These are phyloP conservation scores for Alternaria viburni DNA, from an alignment of 2,329 filamentous ascomycete genomes.

Conservation along the genomic window DNA sequence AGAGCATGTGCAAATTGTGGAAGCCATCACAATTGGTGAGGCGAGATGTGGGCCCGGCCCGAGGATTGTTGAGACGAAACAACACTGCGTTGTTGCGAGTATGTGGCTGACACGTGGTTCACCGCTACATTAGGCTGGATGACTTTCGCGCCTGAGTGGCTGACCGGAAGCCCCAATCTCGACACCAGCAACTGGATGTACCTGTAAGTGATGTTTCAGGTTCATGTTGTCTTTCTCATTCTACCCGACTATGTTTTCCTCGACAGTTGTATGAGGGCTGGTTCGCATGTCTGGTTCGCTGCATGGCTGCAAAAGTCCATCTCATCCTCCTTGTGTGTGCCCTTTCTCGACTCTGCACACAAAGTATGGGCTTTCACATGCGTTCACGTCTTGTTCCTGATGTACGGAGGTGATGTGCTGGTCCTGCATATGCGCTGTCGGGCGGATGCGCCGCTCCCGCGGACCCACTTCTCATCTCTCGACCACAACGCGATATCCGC, in stretches of 20 bases:
- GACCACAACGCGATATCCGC: neutral
- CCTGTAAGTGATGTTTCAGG: constrained; percentile 46
- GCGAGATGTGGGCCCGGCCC: constrained; percentile 27
- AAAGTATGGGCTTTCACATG: neutral
- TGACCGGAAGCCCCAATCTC: constrained; percentile 63
- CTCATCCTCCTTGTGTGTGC: neutral
- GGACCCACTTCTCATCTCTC: constrained; percentile 23
- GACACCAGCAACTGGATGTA: constrained; percentile 67
- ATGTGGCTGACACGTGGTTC: constrained; percentile 48
- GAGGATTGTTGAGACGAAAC: constrained; percentile 24
- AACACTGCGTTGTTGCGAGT: constrained; percentile 26
- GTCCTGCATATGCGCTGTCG: constrained; percentile 22
- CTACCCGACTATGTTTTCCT: neutral
- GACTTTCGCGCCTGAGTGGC: constrained; percentile 71
- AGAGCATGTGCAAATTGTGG: constrained; percentile 9
- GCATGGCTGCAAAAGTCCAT: neutral
- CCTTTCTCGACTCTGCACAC: neutral
- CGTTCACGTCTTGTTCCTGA: constrained; percentile 3
- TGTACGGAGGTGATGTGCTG: constrained; percentile 16
- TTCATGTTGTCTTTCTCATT: neutral
- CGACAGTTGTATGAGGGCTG: neutral
- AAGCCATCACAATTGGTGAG: constrained; percentile 18
- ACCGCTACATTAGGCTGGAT: constrained; percentile 58
- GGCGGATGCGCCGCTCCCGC: constrained; percentile 10
- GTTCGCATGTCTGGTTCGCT: neutral